These are phyloP conservation scores for Westerdykella ornata DNA, from an alignment of 2,329 filamentous ascomycete genomes.

Conservation along the genomic window DNA sequence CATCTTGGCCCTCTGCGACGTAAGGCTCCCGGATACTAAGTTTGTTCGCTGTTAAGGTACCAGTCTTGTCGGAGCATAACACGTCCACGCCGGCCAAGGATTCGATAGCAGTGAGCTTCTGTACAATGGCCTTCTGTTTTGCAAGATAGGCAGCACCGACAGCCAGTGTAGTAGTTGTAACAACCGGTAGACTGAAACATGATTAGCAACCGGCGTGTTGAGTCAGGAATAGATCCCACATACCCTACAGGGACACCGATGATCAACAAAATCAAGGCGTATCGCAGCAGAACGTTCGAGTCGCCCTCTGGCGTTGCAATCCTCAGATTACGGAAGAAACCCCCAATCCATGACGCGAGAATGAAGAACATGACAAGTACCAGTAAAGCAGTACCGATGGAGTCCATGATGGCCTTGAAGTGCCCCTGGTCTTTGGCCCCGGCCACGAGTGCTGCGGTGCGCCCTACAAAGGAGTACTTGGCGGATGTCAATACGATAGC, in stretches of 20 bases:
- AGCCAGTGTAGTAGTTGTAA: slow-evolving; percentile 70
- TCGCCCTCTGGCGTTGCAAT: slow-evolving; percentile 49
- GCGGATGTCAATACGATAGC: slow-evolving; percentile 61
- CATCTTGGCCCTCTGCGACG: slow-evolving; percentile 67
- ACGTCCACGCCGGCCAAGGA: slow-evolving; percentile 61
- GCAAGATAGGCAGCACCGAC: slow-evolving; percentile 72
- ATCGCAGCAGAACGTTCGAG: slow-evolving; percentile 55
- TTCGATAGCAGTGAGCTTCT: slow-evolving; percentile 73
- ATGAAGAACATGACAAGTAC: slow-evolving; percentile 74
- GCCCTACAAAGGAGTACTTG: slow-evolving; percentile 68
- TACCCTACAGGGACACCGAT: slow-evolving; percentile 66
- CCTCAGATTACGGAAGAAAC: slow-evolving; percentile 65
- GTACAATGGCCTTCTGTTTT: slow-evolving; percentile 71
- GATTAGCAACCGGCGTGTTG: not conserved
- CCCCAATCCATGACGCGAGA: slow-evolving; percentile 67
- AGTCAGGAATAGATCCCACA: not conserved
- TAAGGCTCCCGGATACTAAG: slow-evolving; percentile 70
- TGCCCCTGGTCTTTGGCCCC: slow-evolving; percentile 69
- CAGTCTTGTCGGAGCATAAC: slow-evolving; percentile 76
- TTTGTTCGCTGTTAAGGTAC: slow-evolving; percentile 69
- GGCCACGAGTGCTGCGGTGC: slow-evolving; percentile 66
- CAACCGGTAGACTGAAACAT: slow-evolving; percentile 58
- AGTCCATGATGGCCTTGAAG: slow-evolving; percentile 81
- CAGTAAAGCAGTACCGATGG: slow-evolving; percentile 65
- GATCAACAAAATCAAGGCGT: slow-evolving; percentile 53